Evolutionary conservation across 306 rosid species (phyloP), one percentile per base, ranked within the genome.

Genomic region (Rubus parviflorus): DNA sequence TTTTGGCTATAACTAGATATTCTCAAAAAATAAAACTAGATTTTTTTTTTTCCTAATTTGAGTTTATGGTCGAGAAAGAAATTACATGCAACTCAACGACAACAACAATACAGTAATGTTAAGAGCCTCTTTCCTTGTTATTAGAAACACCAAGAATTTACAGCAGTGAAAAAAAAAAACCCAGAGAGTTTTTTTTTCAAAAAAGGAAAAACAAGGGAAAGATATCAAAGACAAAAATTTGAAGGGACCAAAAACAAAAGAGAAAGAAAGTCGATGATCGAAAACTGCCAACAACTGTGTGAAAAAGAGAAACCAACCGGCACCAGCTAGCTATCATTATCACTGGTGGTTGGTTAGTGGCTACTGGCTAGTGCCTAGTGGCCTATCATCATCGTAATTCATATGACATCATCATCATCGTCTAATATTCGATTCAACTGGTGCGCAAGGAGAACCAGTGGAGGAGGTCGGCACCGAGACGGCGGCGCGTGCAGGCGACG

Each of bases 371-470:
- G 6, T 4, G 41, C 19, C 13, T 48, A 48, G 53, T 48, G 53
- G 68, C 53, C 48, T 73, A 73, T 9, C 52, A 42, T 45, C 16
- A 49, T 6, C 62, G 37, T 71, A n/a, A 14, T 37, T 3, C 14
- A 47, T 25, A 30, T 23, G n/a, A 19, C 70, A 78, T 42, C 61
- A 11, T 22, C 51, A 61, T 38, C 76, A 14, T 51, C 75, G 5
- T 6, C 43, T 38, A 10, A 1, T 15, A 22, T 23, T 37, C 25
- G 58, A 3, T 9, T 45, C 54, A 41, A 66, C 42, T 45, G 84
- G 90, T 85, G 65, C 80, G 87, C 30, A 72, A 8, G 19, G 94
- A 87, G 77, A 94, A 89, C 96, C 94, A 90, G 0, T 88, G 75
- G 56, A 81, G 53, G 45, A 91, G 82, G 68, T 90, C 89, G 2